Percentiles rank a stretch among this genome's conserved stretches.
phyloP scores from a whole-genome alignment of 1,139 yeast genomes.

The Arxiozyma bovina region DNA sequence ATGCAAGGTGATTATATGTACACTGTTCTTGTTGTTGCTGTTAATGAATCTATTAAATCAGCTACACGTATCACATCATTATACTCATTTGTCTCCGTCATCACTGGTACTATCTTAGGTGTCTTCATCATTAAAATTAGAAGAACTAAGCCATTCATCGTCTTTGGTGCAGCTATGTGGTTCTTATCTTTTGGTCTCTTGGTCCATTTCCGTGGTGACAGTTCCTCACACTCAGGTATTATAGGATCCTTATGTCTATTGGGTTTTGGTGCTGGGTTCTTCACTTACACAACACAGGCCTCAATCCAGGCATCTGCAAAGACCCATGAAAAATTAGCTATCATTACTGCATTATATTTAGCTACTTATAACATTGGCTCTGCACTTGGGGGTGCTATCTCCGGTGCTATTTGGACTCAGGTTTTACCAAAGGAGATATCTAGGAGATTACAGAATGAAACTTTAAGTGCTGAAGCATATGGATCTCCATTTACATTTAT shows the following conservation, averaged over 20 bases:
- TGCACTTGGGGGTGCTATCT: slow-evolving; percentile 40
- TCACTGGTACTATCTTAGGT: slow-evolving; percentile 13
- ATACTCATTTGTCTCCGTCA: slow-evolving; percentile 55
- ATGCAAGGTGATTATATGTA: slow-evolving; percentile 62
- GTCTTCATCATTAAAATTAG: slow-evolving; percentile 41
- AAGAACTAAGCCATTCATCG: slow-evolving; percentile 49
- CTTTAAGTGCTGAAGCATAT: slow-evolving; percentile 35
- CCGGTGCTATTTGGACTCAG: slow-evolving; percentile 59
- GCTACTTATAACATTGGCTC: slow-evolving; percentile 51
- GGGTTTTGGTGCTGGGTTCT: slow-evolving; percentile 68
- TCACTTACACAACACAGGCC: slow-evolving; percentile 57
- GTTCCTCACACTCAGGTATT: slow-evolving; percentile 42
- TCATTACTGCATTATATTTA: slow-evolving; percentile 47
- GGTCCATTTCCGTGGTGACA: slow-evolving; percentile 39
- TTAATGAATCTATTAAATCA: slow-evolving; percentile 45
- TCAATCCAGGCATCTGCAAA: slow-evolving; percentile 52
- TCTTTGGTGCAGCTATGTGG: slow-evolving; percentile 49
- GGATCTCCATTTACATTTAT: slow-evolving; percentile 42
- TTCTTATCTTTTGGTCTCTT: slow-evolving; percentile 49
- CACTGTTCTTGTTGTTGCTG: slow-evolving; percentile 52
- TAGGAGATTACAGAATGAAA: slow-evolving; percentile 18
- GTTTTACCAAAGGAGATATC: slow-evolving; percentile 33
- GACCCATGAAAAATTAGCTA: slow-evolving; percentile 48
- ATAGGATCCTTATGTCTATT: slow-evolving; percentile 54
- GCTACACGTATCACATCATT: slow-evolving; percentile 57